Evolutionary conservation across 2,329 filamentous ascomycete species (phyloP), one percentile per base, ranked within the genome.

Genomic region (Aspergillus calidoustus): DNA sequence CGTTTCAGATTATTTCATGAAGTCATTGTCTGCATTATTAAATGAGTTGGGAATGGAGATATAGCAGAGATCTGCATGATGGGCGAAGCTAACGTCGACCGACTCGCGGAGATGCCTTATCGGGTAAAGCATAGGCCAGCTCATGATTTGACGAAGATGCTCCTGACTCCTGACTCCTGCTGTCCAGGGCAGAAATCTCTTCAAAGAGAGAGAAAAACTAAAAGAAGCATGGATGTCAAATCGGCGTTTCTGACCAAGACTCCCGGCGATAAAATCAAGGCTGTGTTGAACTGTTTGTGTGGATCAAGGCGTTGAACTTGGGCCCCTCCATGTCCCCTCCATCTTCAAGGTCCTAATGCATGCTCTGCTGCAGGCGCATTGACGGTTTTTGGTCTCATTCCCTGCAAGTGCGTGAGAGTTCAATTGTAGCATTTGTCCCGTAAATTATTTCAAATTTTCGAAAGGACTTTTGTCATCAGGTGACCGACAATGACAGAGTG

Each of bases 341-440:
- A 67, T 65, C 57, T 59, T 61, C 60, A 55, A 61, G 51, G 57
- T 52, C 56, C 61, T 64, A 31, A 57, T 57, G 41, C 64, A 54
- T 57, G 60, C 55, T 61, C 54, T 38, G 57, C 65, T 67, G 65
- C 64, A 57, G 57, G 52, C 64, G 65, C 65, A 66, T 61, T 64
- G 65, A 66, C 64, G 51, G 54, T 59, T 60, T 46, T 55, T 41
- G 43, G 44, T 57, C 38, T 57, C 57, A 43, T 60, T 49, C 57
- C 41, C 60, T 55, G 60, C 57, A 49, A 44, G 47, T 15, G 23
- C n/a, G 50, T 54, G 47, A 54, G 30, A 61, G 48, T 47, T 54
- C 49, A 51, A 52, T 57, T 17, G 50, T 47, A 17, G 43, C 38
- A 15, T 49, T 41, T 50, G 28, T 43, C 17, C 41, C 34, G 23